Percentiles rank a stretch among this genome's conserved stretches.
Conservation (phyloP, 345 rosid genomes). For the Bruguiera parviflora region DNA sequence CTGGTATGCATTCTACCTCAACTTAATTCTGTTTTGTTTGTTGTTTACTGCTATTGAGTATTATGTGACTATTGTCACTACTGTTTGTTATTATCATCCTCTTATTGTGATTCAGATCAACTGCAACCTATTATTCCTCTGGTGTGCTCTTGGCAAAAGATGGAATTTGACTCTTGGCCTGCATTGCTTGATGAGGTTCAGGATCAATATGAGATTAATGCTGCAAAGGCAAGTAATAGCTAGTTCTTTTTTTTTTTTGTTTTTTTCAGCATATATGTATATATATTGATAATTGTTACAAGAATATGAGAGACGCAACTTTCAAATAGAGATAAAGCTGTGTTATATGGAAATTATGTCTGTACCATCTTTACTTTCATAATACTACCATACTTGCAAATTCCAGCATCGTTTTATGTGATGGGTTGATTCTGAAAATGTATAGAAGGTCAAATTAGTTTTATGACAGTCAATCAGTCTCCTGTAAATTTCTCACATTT, state of each 20-base stretch:
- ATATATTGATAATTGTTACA: no score
- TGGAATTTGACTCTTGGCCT: slow-evolving; percentile 86
- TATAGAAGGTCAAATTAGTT: no score
- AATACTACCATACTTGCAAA: no score
- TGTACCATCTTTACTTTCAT: no score
- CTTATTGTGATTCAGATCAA: slow-evolving; percentile 39
- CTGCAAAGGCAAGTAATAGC: slow-evolving; percentile 58
- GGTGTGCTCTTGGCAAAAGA: slow-evolving; percentile 75
- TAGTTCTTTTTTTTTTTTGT: neutral
- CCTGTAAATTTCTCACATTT: no score
- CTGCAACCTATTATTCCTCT: slow-evolving; percentile 61
- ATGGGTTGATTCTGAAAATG: no score
- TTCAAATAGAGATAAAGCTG: no score
- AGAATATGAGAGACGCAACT: no score
- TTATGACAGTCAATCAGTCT: no score
- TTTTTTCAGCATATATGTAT: neutral
- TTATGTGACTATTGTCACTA: slow-evolving; percentile 1
- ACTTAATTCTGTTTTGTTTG: neutral
- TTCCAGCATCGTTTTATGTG: no score
- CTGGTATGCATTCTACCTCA: slow-evolving; percentile 40
- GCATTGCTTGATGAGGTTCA: slow-evolving; percentile 82
- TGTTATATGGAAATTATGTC: no score
- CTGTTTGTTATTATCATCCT: slow-evolving; percentile 8
- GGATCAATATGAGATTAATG: slow-evolving; percentile 70
- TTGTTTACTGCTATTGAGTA: neutral